Evolutionary conservation across 2,329 filamentous ascomycete genomes (phyloP).

Genomic region (Parastagonospora nodorum): DNA sequence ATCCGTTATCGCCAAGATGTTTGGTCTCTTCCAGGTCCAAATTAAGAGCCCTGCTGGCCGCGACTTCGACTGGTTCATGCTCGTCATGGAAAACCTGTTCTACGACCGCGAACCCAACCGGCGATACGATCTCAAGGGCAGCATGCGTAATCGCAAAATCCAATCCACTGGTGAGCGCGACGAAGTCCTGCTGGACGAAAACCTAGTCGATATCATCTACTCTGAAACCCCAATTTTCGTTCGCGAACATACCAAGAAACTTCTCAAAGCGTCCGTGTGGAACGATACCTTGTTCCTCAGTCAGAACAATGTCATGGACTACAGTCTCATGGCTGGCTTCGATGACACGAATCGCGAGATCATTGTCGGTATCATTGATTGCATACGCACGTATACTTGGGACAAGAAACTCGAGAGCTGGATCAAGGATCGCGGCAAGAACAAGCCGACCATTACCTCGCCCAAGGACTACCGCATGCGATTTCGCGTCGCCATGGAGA

Average conservation of each 20-base stretch:
- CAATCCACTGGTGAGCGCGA: slow-evolving; percentile 94
- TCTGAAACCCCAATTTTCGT: slow-evolving; percentile 89
- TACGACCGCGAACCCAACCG: slow-evolving; percentile 90
- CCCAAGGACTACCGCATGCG: slow-evolving; percentile 97
- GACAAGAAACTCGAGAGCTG: slow-evolving; percentile 99
- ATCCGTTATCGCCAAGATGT: slow-evolving; percentile 98
- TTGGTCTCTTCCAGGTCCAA: slow-evolving; percentile 95
- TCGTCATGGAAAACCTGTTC: slow-evolving; percentile 97
- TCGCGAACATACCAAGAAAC: slow-evolving; percentile 92
- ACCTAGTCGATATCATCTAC: slow-evolving; percentile 99
- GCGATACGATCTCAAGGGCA: slow-evolving; percentile 87
- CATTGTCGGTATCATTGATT: slow-evolving; percentile 95
- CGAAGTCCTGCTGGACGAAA: slow-evolving; percentile 95
- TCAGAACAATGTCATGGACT: slow-evolving; percentile 98
- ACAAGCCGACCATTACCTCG: slow-evolving; percentile 90
- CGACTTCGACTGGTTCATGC: slow-evolving; percentile 91
- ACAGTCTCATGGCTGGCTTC: slow-evolving; percentile 97
- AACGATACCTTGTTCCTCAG: slow-evolving; percentile 97
- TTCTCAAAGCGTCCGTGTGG: slow-evolving; percentile 89
- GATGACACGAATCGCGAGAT: slow-evolving; percentile 89
- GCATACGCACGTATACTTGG: slow-evolving; percentile 98
- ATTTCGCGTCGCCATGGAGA: slow-evolving; percentile 95
- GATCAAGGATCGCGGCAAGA: slow-evolving; percentile 96
- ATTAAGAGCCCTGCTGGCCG: slow-evolving; percentile 96
- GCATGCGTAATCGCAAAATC: slow-evolving; percentile 98